These are phyloP conservation scores for Diaporthe capsici DNA, from an alignment of 2,329 filamentous ascomycete genomes.

Conservation along the genomic window DNA sequence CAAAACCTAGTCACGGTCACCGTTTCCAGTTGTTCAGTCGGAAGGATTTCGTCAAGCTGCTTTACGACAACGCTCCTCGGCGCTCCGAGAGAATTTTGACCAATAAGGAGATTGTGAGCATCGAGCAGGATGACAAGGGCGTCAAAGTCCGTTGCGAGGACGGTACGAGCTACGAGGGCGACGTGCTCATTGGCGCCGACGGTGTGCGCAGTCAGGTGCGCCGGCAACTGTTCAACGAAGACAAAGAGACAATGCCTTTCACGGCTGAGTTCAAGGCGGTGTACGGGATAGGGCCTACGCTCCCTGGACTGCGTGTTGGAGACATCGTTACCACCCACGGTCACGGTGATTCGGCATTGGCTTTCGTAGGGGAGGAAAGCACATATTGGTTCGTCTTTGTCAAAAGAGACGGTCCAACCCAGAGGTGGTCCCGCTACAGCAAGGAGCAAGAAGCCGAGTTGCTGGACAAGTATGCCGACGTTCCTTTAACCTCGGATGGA, in stretches of 20 bases:
- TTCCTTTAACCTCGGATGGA: conserved; percentile 4
- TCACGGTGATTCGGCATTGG: background rate
- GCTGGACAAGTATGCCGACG: conserved; percentile 18
- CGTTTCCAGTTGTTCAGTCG: conserved; percentile 14
- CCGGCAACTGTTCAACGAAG: conserved; percentile 14
- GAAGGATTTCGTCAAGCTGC: conserved; percentile 18
- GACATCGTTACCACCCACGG: conserved; percentile 15
- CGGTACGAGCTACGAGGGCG: conserved; percentile 7
- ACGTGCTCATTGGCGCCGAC: conserved; percentile 4
- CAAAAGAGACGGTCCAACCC: conserved; percentile 11
- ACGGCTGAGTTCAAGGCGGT: conserved; percentile 21
- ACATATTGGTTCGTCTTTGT: conserved; percentile 12
- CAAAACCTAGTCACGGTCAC: background rate
- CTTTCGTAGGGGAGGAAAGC: background rate
- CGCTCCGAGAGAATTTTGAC: background rate
- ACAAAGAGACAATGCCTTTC: conserved; percentile 23
- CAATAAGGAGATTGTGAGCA: conserved; percentile 1
- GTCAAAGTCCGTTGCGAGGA: conserved; percentile 6
- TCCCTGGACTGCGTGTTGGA: conserved; percentile 1
- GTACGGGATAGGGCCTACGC: conserved; percentile 16
- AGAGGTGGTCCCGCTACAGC: conserved; percentile 19
- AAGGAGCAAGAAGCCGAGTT: conserved; percentile 12
- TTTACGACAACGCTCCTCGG: conserved; percentile 18
- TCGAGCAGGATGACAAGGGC: conserved; percentile 8
- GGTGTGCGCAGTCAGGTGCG: conserved; percentile 14